phyloP scores from a whole-genome alignment of 768 basidiomycete species.

The Panellus pusillus region DNA sequence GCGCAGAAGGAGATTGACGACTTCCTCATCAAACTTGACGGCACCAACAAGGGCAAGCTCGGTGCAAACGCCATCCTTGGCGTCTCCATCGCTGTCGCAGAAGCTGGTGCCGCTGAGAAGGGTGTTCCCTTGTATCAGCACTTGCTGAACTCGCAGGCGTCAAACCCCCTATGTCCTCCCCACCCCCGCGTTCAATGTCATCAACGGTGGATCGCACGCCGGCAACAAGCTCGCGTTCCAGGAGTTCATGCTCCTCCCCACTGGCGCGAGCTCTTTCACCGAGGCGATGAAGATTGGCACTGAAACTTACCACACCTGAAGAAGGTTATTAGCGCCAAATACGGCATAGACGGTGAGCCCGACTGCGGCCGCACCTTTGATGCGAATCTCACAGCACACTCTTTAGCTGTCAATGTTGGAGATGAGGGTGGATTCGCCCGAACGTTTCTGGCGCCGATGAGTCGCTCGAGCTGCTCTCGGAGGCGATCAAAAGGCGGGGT shows the following conservation, averaged over 20 bases:
- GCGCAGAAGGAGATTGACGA: conserved; percentile 95
- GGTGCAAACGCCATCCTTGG: conserved; percentile 99
- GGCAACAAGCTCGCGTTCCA: conserved; percentile 99
- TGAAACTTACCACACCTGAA: conserved; percentile 98
- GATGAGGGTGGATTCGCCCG: conserved; percentile 99
- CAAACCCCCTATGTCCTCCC: conserved; percentile 91
- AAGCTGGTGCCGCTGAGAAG: conserved; percentile 94
- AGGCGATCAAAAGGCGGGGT: conserved; percentile 98
- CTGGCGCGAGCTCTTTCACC: conserved; percentile 86
- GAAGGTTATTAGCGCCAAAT: conserved; percentile 98
- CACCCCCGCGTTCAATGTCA: conserved; percentile 95
- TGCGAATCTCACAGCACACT: conserved; percentile 9
- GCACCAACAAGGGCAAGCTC: conserved; percentile 99
- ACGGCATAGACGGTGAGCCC: conserved; percentile 91
- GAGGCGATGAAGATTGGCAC: conserved; percentile 99
- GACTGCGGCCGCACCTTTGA: not conserved
- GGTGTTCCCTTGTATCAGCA: conserved; percentile 94
- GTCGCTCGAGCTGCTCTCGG: conserved; percentile 90
- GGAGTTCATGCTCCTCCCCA: conserved; percentile 99
- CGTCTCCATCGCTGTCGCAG: conserved; percentile 92
- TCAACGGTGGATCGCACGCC: conserved; percentile 99
- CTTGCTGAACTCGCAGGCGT: conserved; percentile 92
- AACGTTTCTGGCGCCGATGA: conserved; percentile 98
- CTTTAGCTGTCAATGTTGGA: conserved; percentile 93
- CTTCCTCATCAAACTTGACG: conserved; percentile 97